Evolutionary conservation across 192 early-diverging fungal species (phyloP).

Genomic region (Entomortierella parvispora): DNA sequence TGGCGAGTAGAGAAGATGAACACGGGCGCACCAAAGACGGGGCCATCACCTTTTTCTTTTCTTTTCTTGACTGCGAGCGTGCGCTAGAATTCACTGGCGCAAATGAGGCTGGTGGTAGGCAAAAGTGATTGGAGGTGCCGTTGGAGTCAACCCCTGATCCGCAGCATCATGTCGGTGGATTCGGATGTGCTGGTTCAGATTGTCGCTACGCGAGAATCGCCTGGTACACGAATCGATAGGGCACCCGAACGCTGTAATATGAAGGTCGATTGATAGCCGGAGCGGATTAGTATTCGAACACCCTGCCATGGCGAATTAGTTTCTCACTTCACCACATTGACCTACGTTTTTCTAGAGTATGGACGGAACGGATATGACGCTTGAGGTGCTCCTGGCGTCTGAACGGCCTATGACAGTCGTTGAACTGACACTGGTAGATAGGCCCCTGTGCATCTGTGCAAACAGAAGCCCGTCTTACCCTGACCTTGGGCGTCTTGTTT

Average conservation of each 20-base stretch:
- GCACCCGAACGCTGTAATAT: conserved; percentile 58
- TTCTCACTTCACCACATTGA: background rate
- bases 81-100: background rate
- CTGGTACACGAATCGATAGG: conserved; percentile 59
- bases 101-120: conserved; percentile 5
- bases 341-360: conserved; percentile 71
- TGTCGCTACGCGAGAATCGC: conserved; percentile 66
- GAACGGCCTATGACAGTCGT: conserved; percentile 61
- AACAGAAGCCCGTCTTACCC: conserved; percentile 26
- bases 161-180: conserved; percentile 65
- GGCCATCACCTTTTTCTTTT: too few species aligned
- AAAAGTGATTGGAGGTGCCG: conserved; percentile 25
- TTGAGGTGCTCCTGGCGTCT: conserved; percentile 68
- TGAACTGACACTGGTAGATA: conserved; percentile 55
- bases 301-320: too few species aligned
- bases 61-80: background rate
- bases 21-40: too few species aligned
- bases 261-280: background rate
- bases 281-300: too few species aligned
- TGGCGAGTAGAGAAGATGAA: too few species aligned
- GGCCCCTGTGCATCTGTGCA: conserved; percentile 12
- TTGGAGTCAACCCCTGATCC: conserved; percentile 19
- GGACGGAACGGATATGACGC: conserved; percentile 67
- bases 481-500: conserved; percentile 2
- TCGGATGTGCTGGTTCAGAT: conserved; percentile 65